These are phyloP conservation scores for Metroxylon sagu DNA, from an alignment of 176 grass and related monocot species.

Conservation along the genomic window DNA sequence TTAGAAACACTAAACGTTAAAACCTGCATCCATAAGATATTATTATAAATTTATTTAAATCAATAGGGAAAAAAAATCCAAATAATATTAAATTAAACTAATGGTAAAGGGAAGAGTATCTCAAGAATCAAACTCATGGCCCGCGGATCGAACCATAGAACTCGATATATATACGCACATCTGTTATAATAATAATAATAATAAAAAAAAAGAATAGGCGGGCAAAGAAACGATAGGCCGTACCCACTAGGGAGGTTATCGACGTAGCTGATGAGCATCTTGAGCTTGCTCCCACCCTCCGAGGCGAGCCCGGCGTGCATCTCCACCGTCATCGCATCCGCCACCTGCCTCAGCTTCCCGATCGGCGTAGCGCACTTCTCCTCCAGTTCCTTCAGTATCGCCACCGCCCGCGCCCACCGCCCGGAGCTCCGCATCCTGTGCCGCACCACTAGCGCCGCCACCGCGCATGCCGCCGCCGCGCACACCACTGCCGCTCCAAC, in stretches of 20 bases:
- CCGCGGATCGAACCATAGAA: no score
- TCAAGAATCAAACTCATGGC: no score
- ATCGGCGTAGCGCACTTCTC: constrained; percentile 37
- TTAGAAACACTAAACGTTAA: no score
- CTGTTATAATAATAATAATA: background rate
- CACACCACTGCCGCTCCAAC: constrained; percentile 11
- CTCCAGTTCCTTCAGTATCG: constrained; percentile 37
- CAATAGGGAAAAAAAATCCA: no score
- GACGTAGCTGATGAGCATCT: constrained; percentile 89
- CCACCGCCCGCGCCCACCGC: constrained; percentile 28
- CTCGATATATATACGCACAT: background rate
- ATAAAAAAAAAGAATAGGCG: background rate
- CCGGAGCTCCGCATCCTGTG: constrained; percentile 26
- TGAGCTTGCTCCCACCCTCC: constrained; percentile 47
- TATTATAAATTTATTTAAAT: no score
- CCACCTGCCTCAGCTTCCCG: constrained; percentile 50
- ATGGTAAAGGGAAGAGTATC: no score
- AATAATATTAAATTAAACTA: no score
- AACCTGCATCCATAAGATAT: no score
- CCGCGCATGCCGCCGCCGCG: constrained; percentile 22
- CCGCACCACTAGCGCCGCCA: constrained; percentile 21
- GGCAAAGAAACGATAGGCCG: background rate
- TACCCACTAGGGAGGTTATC: constrained; percentile 72
- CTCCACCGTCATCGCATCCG: constrained; percentile 69
- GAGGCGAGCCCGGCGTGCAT: constrained; percentile 61